A percentile compares a stretch with the other conserved stretches of the same genome.
phyloP scores from a whole-genome alignment of 2,329 filamentous ascomycete genomes.

The Cordyceps farinosa region DNA sequence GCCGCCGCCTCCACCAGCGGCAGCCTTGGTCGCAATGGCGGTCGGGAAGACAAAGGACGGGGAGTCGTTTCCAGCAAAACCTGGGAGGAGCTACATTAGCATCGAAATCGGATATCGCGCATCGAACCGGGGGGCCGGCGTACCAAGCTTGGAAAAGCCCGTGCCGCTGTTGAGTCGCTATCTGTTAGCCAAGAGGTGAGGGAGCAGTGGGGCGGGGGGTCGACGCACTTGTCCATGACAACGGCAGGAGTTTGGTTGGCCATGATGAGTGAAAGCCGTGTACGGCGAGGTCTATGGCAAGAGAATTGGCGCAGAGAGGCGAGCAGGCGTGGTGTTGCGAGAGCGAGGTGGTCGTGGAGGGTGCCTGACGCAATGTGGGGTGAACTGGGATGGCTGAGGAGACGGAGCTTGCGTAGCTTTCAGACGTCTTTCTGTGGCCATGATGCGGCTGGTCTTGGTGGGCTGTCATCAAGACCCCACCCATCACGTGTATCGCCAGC shows the following conservation, averaged over 20 bases:
- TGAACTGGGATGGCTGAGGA: conserved; percentile 16
- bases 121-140: conserved; percentile 28
- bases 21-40: conserved; percentile 91
- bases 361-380: conserved; percentile 18
- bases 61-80: conserved; percentile 98
- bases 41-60: conserved; percentile 99
- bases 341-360: conserved; percentile 9
- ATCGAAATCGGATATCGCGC: background rate
- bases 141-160: conserved; percentile 98
- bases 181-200: conserved; percentile 27
- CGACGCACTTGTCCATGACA: conserved; percentile 99
- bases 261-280: conserved; percentile 53
- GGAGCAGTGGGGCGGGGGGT: conserved; percentile 29
- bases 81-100: conserved; percentile 41
- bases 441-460: conserved; percentile 6
- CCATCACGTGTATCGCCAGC: conserved; percentile 5
- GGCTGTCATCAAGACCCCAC: conserved; percentile 9
- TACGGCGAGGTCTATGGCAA: conserved; percentile 10
- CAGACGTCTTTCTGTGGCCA: background rate
- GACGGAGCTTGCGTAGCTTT: conserved; percentile 20
- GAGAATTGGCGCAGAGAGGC: conserved; percentile 13
- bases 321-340: conserved; percentile 10
- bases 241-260: conserved; percentile 98
- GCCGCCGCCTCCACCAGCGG: conserved; percentile 64
- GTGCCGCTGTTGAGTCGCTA: conserved; percentile 70